phyloP scores from a whole-genome alignment of 352 stramenopile genomes.

The Phytophthora cryptogea region DNA sequence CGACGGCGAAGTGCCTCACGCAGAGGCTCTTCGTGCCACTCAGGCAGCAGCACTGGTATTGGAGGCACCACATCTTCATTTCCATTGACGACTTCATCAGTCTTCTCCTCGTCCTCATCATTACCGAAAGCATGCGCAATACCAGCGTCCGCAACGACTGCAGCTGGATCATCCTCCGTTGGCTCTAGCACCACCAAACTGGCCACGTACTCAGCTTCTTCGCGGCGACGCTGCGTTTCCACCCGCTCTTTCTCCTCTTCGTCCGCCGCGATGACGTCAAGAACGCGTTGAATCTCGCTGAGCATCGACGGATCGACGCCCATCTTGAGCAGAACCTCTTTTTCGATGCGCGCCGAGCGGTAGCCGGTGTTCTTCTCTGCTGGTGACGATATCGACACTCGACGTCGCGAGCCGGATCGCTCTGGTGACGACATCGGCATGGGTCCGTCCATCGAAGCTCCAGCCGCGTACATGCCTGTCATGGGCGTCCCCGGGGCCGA shows the following conservation, averaged over 20 bases:
- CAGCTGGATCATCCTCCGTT: constrained; percentile 17
- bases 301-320: constrained; percentile 73
- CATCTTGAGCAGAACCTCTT: constrained; percentile 75
- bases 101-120: constrained; percentile 36
- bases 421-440: constrained; percentile 20
- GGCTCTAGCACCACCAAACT: constrained; percentile 38
- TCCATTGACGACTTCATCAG: constrained; percentile 25
- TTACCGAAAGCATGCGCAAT: constrained; percentile 62
- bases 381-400: constrained; percentile 14
- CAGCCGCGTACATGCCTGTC: constrained; percentile 23
- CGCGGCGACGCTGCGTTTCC: constrained; percentile 29
- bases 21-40: constrained; percentile 59
- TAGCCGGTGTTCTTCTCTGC: constrained; percentile 40
- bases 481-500: constrained; percentile 38
- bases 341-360: constrained; percentile 73
- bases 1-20: constrained; percentile 58
- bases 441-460: constrained; percentile 11
- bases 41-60: constrained; percentile 49
- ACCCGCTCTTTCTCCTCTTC: constrained; percentile 51
- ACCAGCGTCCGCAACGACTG: constrained; percentile 11
- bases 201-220: constrained; percentile 43
- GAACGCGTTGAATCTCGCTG: constrained; percentile 68
- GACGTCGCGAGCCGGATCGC: constrained; percentile 6
- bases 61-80: constrained; percentile 11
- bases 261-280: constrained; percentile 57